Evolutionary conservation across 768 basidiomycete species (phyloP), one percentile per base, ranked within the genome.

Genomic region (Paxillus involutus): DNA sequence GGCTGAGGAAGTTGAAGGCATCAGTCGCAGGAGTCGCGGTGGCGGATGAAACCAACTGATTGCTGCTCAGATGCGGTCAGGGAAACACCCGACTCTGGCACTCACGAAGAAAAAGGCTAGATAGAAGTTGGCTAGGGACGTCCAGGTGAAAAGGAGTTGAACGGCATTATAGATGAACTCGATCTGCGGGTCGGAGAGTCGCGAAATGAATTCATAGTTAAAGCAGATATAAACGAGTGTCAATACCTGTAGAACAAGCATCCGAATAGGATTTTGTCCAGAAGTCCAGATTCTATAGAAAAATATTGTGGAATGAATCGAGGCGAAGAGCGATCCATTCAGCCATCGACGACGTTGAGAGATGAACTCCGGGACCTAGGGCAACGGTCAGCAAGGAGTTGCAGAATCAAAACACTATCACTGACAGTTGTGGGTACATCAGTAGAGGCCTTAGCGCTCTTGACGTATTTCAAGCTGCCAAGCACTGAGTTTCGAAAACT

Each of bases 141-240:
- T 95, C 95, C 95, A 98, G 13, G 94, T 89, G 71, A 98, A 97
- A 51, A 97, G 40, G 21, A 98, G 84, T 61, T 94, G 90, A 29
- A 95, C 61, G 2, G 86, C 85, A 62, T 96, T 96, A 75, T 97
- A 98, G 60, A 94, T 83, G 69, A 94, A 94, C 68, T 97, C 92
- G 49, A 97, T 65, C 79, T 91, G 57, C n/a, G 29, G 5, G 19
- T 49, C 12, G 12, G 3, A 17, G 12, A n/a, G 32, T 37, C 44
- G 46, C 26, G 50, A 16, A 26, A 26, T 26, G 26, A 26, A 26
- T 26, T 4, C 26, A 44, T 36, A 36, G 35, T 17, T 51, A 29
- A 8, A n/a, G 32, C 13, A 33, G 29, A 29, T 52, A 40, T 32
- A 26, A 57, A 51, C 1, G 5, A 7, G 21, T 8, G 3, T 41